Conservation (phyloP, 2,329 filamentous ascomycete genomes). For the Stachybotrys chlorohalonatus region DNA sequence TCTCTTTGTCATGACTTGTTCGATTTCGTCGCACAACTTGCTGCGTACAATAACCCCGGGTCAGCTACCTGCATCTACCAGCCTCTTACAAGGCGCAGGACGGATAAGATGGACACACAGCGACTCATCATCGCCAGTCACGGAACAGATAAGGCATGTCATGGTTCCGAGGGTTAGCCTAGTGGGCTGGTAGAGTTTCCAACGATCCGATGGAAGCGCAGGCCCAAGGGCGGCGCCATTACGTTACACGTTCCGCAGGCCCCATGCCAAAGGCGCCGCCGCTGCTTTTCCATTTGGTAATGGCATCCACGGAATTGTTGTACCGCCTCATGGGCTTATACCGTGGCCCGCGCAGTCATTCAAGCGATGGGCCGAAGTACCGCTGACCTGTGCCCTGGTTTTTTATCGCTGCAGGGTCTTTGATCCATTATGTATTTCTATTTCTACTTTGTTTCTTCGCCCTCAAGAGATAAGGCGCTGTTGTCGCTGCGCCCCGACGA, state of each 20-base stretch:
- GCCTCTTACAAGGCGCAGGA: not conserved
- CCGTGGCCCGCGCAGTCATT: not conserved
- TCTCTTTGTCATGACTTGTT: too few species aligned
- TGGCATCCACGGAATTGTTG: conserved; percentile 8
- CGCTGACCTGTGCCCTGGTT: not conserved
- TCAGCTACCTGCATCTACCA: not conserved
- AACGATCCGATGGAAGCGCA: not conserved
- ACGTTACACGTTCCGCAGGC: conserved; percentile 31
- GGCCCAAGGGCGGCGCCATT: conserved; percentile 21
- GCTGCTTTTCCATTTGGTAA: conserved; percentile 39
- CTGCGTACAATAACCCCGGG: not conserved
- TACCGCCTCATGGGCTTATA: conserved; percentile 1
- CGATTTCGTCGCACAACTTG: too few species aligned
- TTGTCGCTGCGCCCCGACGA: not conserved
- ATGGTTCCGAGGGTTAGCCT: not conserved
- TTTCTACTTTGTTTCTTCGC: conserved; percentile 15
- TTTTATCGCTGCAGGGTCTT: conserved; percentile 7
- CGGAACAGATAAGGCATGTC: not conserved
- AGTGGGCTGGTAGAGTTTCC: not conserved
- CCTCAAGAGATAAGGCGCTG: conserved; percentile 18
- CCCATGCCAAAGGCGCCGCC: conserved; percentile 13
- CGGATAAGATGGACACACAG: too few species aligned
- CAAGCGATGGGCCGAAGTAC: conserved; percentile 2
- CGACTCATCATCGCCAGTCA: not conserved
- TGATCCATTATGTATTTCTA: conserved; percentile 30